Base-by-base conservation (phyloP, 1,284 basidiomycete species). In the Trichosporon asahii region DNA sequence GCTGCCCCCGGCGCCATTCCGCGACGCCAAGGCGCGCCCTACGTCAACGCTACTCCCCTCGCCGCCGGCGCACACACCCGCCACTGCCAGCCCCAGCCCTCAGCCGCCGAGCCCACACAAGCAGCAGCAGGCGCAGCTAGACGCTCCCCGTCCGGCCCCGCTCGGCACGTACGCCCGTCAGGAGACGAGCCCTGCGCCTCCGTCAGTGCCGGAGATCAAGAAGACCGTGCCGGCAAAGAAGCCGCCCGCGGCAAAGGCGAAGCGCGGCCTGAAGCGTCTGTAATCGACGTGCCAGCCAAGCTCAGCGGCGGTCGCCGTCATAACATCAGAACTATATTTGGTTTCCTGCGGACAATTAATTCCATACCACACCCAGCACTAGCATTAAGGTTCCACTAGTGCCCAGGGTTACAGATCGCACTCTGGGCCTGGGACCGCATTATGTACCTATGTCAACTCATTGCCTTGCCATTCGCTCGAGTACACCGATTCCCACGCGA, bases 241-340 rank as follows among this genome's bases (percentile, higher is more conserved):
- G 12, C 66, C 71, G 29, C 65, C 75, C 12, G 75, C 75, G 37
- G 70, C 73, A 35, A 78, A 78, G 64, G 79, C 78, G 18, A 83
- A 82, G 76, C 72, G 81, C 61, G 82, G 82, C 5, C 72, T 81
- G 60, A 80, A 81, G 75, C 74, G 82, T 70, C 71, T 83, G 37
- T 83, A 12, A 37, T 14, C 9, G 31, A 73, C 64, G 21, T 14
- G 60, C 25, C 18, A 18, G 21, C 6, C 49, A 53, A 3, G 21
- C n/a, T 7, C 1, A 21, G 8, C 49, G 49, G 21, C 49, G 21
- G 2, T 18, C 40, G 23, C 23, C 49, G 49, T 9, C 18, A 18
- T 3, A 53, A 11, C 21, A 25, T 18, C 21, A 23, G 49, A 53
- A 18, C 49, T 25, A 11, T 18, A 25, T 9, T 23, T 21, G 49